Conservation (phyloP, 108 stramenopile genomes). For the Cylindrotheca fusiformis region DNA sequence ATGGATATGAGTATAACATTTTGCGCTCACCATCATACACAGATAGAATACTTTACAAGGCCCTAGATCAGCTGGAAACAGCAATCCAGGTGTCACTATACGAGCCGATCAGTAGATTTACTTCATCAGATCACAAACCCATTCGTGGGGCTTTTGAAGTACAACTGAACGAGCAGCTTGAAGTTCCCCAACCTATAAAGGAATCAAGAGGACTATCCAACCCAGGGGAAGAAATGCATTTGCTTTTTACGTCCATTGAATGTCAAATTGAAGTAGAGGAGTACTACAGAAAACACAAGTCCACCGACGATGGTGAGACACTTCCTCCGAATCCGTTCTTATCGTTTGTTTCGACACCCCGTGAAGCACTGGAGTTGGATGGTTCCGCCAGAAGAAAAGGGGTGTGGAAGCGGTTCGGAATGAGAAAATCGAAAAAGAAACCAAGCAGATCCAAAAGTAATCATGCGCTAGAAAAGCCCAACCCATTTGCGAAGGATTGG, state of each 20-base stretch:
- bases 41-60: conserved; percentile 80
- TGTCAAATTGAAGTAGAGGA: conserved; percentile 12
- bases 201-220: conserved; percentile 9
- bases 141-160: conserved; percentile 57
- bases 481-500: not conserved
- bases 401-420: conserved; percentile 9
- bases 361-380: conserved; percentile 17
- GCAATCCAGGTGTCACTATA: conserved; percentile 45
- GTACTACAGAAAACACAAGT: conserved; percentile 21
- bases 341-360: conserved; percentile 33
- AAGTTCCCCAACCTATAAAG: no score
- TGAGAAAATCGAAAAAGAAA: not conserved
- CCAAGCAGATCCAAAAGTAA: not conserved
- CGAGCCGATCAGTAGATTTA: conserved; percentile 56
- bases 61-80: conserved; percentile 44
- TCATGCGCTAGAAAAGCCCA: not conserved
- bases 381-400: conserved; percentile 7
- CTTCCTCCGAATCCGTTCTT: conserved; percentile 35
- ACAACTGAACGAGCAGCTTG: conserved; percentile 26
- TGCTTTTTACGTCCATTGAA: conserved; percentile 35
- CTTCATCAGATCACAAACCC: conserved; percentile 84
- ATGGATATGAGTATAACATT: conserved; percentile 59
- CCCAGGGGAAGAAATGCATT: conserved; percentile 26
- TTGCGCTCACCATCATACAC: conserved; percentile 80
- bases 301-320: conserved; percentile 9